A percentile compares a stretch with the other conserved stretches of the same genome.
These are phyloP conservation scores for Cercospora sp. DNA, from an alignment of 2,329 filamentous ascomycete species.

Conservation along the genomic window DNA sequence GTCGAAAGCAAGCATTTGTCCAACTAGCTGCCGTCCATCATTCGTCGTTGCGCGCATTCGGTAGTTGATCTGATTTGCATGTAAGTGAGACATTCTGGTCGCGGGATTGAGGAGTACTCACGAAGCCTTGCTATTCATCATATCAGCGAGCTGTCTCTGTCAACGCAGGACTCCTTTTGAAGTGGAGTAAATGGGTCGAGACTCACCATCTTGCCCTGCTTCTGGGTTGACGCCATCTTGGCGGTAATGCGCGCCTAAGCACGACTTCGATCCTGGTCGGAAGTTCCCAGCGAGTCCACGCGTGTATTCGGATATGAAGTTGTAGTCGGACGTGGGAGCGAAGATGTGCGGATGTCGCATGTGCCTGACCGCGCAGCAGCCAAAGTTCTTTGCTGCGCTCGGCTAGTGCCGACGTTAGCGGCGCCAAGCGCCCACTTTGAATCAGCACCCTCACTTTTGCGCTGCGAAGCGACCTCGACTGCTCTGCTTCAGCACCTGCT, in stretches of 20 bases:
- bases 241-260: conserved; percentile 41
- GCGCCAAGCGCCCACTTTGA: conserved; percentile 9
- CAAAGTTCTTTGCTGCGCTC: conserved; percentile 10
- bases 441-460: conserved; percentile 6
- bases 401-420: conserved; percentile 1
- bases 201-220: conserved; percentile 99
- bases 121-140: conserved; percentile 61
- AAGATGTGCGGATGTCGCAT: background rate
- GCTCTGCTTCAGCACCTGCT: conserved; percentile 2
- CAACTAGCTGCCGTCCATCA: conserved; percentile 94
- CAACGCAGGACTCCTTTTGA: conserved; percentile 43
- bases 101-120: conserved; percentile 47
- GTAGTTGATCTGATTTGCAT: conserved; percentile 80
- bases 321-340: background rate
- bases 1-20: conserved; percentile 97
- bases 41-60: conserved; percentile 96
- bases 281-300: background rate
- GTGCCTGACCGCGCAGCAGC: conserved; percentile 5
- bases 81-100: conserved; percentile 24
- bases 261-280: conserved; percentile 39
- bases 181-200: conserved; percentile 22
- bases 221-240: conserved; percentile 55
- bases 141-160: conserved; percentile 47
- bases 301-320: background rate
- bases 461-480: conserved; percentile 1